Conservation (phyloP, 129 eudicot species). For the Artemisia tridentata region DNA sequence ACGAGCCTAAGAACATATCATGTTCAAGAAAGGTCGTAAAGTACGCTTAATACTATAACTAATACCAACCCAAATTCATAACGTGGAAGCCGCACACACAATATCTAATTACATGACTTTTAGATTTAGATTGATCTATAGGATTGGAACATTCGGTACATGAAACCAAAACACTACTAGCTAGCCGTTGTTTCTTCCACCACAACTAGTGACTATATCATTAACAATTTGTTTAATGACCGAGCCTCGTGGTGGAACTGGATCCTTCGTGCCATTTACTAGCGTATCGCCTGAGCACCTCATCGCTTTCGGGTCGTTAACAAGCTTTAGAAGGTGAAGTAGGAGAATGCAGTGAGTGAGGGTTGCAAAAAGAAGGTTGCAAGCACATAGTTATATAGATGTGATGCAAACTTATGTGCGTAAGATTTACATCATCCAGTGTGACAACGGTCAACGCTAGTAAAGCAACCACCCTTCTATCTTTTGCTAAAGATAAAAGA, state of each 20-base stretch:
- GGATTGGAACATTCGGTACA: background rate
- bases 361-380: background rate
- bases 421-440: background rate
- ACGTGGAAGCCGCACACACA: background rate
- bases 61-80: background rate
- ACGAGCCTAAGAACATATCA: too few species aligned
- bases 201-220: conserved; percentile 11
- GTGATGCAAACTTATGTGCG: too few species aligned
- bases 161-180: background rate
- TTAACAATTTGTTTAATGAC: conserved; percentile 24
- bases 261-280: conserved; percentile 11
- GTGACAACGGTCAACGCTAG: too few species aligned
- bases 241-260: conserved; percentile 29
- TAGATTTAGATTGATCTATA: background rate
- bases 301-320: background rate
- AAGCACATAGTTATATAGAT: conserved; percentile 22
- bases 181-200: conserved; percentile 6
- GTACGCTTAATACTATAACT: background rate
- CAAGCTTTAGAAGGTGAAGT: background rate
- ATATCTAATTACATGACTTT: background rate
- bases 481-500: too few species aligned
- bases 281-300: background rate
- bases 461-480: too few species aligned
- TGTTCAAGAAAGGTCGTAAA: background rate
- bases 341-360: conserved; percentile 14